phyloP scores from a whole-genome alignment of 306 rosid species.

The Medicago truncatula region MtrunA17r5.0-ANR NC_053042.1:5918001-5918500 shows the following conservation, averaged over 20 bases:
- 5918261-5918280: neutral
- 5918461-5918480: neutral
- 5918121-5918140: conserved; percentile 68
- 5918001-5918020: conserved; percentile 71
- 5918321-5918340: neutral
- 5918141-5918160: neutral
- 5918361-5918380: neutral
- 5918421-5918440: neutral
- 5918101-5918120: conserved; percentile 78
- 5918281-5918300: neutral
- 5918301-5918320: too few species aligned
- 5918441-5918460: neutral
- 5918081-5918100: conserved; percentile 81
- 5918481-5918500: neutral
- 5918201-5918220: neutral
- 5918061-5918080: conserved; percentile 92
- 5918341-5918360: neutral
- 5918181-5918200: neutral
- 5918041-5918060: conserved; percentile 97
- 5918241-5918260: neutral
- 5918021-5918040: conserved; percentile 88
- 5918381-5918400: neutral
- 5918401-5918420: neutral
- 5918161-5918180: neutral
- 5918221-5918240: neutral